Evolutionary conservation across 495 filamentous ascomycete genomes (phyloP), one percentile per base, ranked within the genome.

Genomic region (Aspergillus diversus): DNA sequence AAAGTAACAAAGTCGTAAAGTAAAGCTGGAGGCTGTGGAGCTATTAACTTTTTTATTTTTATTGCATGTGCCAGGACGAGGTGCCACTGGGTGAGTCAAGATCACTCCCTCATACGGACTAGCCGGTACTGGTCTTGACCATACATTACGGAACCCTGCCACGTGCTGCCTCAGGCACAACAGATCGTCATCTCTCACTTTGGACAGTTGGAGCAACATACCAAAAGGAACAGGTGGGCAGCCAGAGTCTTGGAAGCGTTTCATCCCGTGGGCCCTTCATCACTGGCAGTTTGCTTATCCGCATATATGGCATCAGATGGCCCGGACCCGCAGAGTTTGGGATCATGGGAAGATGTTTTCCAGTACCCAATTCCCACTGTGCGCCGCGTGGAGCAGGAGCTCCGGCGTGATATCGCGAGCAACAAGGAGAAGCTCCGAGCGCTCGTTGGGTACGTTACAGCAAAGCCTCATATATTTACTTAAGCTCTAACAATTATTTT

Each of bases 371-470:
- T 90, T 57, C 85, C 87, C 16, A 81, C 82, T 35, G 84, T 88
- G 56, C 86, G 86, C 34, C 82, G 81, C 46, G 78, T 90, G 73
- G 86, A 88, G 69, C 80, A 83, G 69, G 84, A 88, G 75, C 79
- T 90, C 59, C 86, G 86, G 13, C 77, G 76, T 51, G 82, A 88
- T 71, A 81, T 93, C 67, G 84, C 87, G 50, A 92, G 90, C 77
- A 97, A 94, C 76, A 89, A 90, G 69, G 89, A 92, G 71, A 92
- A 91, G 69, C 84, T 98, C 75, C 89, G 95, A 75, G 90, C 90
- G 51, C 87, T 96, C 61, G 95, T 98, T 68, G 96, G 95, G 89
- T 89, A 80, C 63, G 82, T 63, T 27, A 12, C 42, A 5, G 16
- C 50, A 6, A 5, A n/a, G 15, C 12, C 21, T 50, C n/a, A 27